These are phyloP conservation scores for Suillus placidus DNA, from an alignment of 768 basidiomycete species.

Conservation along the genomic window DNA sequence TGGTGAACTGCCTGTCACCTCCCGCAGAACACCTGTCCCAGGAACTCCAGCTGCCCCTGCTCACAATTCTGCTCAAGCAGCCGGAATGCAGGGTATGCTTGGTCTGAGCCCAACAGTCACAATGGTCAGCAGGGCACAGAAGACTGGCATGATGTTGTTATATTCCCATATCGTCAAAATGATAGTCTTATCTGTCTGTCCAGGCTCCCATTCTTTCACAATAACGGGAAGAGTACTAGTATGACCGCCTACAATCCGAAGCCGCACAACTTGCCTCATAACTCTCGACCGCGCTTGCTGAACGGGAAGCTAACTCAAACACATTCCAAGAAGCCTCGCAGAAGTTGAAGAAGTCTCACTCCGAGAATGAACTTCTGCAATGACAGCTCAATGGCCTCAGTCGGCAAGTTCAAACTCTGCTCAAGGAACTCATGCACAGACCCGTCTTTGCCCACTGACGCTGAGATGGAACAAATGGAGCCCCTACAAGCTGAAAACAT, in stretches of 20 bases:
- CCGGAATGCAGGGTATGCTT: constrained; percentile 57
- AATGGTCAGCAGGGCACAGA: constrained; percentile 80
- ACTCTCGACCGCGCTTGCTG: constrained; percentile 70
- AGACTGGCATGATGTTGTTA: constrained; percentile 79
- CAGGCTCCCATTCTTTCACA: constrained; percentile 91
- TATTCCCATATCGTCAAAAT: background rate
- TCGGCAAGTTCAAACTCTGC: constrained; percentile 78
- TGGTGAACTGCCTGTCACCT: constrained; percentile 68
- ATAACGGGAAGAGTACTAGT: constrained; percentile 88
- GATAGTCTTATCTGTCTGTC: constrained; percentile 6
- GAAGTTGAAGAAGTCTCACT: constrained; percentile 57
- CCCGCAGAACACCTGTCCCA: constrained; percentile 40
- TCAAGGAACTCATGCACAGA: constrained; percentile 83
- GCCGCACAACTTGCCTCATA: constrained; percentile 80
- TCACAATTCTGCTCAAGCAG: constrained; percentile 40
- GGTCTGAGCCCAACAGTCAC: constrained; percentile 87
- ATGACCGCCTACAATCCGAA: constrained; percentile 81
- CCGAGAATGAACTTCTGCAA: constrained; percentile 69
- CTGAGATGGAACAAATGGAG: constrained; percentile 53
- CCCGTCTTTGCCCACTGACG: constrained; percentile 75
- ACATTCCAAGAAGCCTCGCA: constrained; percentile 62
- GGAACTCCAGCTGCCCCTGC: constrained; percentile 47
- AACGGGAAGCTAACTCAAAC: constrained; percentile 67
- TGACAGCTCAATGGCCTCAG: constrained; percentile 82
- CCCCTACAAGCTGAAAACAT: constrained; percentile 55